Evolutionary conservation across 179 eudicot genomes (phyloP), one percentile per base, ranked within the genome.

Genomic region (Carnegiea gigantea): DNA sequence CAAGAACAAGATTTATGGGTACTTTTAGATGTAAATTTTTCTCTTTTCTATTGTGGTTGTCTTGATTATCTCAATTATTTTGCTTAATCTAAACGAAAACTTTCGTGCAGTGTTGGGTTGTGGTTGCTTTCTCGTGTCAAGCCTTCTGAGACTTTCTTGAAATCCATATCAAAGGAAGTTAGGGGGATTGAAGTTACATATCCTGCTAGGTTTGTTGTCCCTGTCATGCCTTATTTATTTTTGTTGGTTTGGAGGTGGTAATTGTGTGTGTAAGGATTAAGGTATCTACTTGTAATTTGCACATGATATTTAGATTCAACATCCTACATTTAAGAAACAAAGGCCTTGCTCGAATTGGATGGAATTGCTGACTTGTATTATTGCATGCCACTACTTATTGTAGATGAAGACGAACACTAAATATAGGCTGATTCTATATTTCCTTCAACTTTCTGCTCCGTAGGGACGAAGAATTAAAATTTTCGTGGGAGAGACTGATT

Each of bases 141-240:
- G 90, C 99, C 99, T 49, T 89, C 98, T 6, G 99, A 97, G 88
- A 89, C 92, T 44, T 95, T 97, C 89, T 85, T 97, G 90, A 93
- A 97, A 81, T 95, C 98, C 68, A 93, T 97, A 46, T 81, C 95
- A 5, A 97, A 97, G 89, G 98, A 97, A 57, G 89, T 92, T 28
- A 86, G 89, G 46, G 82, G 82, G 51, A 88, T 93, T 78, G 98
- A 97, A 80, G 83, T 97, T 79, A 83, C 87, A 12, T 93, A 88
- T 67, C 99, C 99, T 43, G 79, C 90, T 51, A 97, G 99, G 99
- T 97, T 75, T 74, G 36, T 77, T 67, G 33, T 73, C 82, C 57
- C 79, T 81, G 23, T 36, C 40, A 9, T 70, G 46, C 23, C 72
- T 49, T 54, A 15, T 43, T 44, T 75, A 24, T 9, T 54, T 20